Conservation (phyloP, 805 yeast species). For the Yueomyces sinensis region DNA sequence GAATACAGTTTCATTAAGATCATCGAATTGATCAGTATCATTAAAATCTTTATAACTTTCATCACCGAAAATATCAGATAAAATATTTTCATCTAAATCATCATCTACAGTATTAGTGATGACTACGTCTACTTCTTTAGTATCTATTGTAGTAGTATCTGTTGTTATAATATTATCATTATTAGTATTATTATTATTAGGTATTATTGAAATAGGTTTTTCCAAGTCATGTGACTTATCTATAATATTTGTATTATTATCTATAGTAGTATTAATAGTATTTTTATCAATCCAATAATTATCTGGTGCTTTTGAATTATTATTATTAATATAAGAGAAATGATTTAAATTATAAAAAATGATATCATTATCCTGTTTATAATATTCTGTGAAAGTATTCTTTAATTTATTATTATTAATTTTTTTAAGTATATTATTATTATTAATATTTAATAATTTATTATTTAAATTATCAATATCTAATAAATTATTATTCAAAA, state of each 20-base stretch:
- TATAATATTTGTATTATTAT: constrained; percentile 1
- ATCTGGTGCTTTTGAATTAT: constrained; percentile 16
- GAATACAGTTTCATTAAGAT: constrained; percentile 25
- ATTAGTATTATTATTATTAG: background rate
- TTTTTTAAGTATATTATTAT: no score
- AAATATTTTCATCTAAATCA: constrained; percentile 8
- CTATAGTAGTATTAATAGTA: no score
- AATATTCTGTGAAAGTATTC: no score
- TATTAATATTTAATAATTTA: background rate
- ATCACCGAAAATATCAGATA: constrained; percentile 19
- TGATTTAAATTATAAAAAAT: constrained; percentile 8
- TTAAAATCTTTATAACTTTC: constrained; percentile 22
- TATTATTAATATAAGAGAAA: constrained; percentile 7
- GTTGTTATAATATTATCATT: background rate
- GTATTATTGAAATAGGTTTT: constrained; percentile 2
- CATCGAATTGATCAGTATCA: constrained; percentile 25
- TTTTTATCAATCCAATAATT: no score
- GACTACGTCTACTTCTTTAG: no score
- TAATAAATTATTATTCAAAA: background rate
- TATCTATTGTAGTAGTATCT: constrained; percentile 4
- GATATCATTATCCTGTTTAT: constrained; percentile 9
- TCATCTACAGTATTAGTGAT: no score
- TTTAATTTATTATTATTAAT: no score
- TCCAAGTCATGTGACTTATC: constrained; percentile 12
- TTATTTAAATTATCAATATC: background rate